A percentile compares a stretch with the other conserved stretches of the same genome.
Evolutionary conservation across 768 basidiomycete species (phyloP).

Genomic region (Neoboletus subvelutipes): DNA sequence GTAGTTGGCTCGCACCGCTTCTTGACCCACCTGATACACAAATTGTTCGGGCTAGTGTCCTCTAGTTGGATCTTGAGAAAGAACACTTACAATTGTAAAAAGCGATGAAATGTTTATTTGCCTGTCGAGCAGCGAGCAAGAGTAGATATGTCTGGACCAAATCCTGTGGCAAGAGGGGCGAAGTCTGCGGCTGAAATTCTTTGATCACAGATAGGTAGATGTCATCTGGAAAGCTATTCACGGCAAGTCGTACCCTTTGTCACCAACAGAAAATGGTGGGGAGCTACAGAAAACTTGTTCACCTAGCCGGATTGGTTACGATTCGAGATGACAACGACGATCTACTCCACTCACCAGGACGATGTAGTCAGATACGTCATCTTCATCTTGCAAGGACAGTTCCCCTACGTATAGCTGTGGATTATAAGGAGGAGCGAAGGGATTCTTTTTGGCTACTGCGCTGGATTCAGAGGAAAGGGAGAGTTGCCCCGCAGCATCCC

Average conservation of each 20-base stretch:
- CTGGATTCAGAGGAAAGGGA: conserved; percentile 26
- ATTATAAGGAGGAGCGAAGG: conserved; percentile 87
- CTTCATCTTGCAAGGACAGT: conserved; percentile 48
- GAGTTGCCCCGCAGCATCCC: conserved; percentile 42
- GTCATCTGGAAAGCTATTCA: not conserved
- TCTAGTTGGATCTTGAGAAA: not conserved
- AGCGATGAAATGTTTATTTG: conserved; percentile 62
- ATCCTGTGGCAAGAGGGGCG: conserved; percentile 77
- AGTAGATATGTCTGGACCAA: conserved; percentile 76
- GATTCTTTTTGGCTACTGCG: conserved; percentile 45
- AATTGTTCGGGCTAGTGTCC: not conserved
- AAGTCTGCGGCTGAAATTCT: conserved; percentile 78
- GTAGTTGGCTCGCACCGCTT: conserved; percentile 87
- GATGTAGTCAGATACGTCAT: conserved; percentile 58
- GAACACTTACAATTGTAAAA: conserved; percentile 82
- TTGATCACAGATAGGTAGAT: conserved; percentile 1
- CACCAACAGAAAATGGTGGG: conserved; percentile 83
- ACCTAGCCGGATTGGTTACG: conserved; percentile 45
- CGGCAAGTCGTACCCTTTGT: conserved; percentile 63
- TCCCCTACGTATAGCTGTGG: conserved; percentile 75
- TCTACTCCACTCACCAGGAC: conserved; percentile 56
- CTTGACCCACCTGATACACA: conserved; percentile 58
- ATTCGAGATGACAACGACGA: not conserved
- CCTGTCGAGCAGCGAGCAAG: conserved; percentile 63
- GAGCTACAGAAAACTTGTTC: conserved; percentile 85